Evolutionary conservation across 148 eudicot genomes (phyloP), one percentile per base, ranked within the genome.

Genomic region (Chenopodium quinoa): DNA sequence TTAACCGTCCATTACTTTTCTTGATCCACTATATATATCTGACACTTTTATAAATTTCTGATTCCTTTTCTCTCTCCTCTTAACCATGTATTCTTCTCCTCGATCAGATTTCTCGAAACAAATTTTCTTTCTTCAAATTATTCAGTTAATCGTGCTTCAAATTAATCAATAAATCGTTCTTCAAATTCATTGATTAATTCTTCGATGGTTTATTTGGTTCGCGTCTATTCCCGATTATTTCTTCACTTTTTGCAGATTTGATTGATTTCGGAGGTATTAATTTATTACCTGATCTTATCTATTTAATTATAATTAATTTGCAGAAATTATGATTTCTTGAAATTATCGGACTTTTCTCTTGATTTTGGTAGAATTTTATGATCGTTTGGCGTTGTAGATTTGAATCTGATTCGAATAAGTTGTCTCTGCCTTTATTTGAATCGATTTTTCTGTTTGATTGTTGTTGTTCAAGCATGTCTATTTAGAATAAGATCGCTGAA

Each of bases 281-380:
- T 3, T 27, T 67, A 27, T 29, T 56, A 17, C 52, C 16, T 78
- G 31, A 78, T 60, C n/a, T 78, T 66, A n/a, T 69, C 34, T 0
- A 37, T 5, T 4, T 6, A 37, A 37, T 37, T 37, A 37, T 5
- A 5, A 37, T 37, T 37, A 4, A 37, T 37, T 37, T 37, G 40
- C 40, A 37, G 40, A 37, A 37, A 37, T 37, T 37, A 37, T 54
- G 23, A 69, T 54, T 48, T 4, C 4, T 56, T 25, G 29, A 17
- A 0, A 16, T 17, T 31, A 5, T 79, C 20, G 2, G 20, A 20
- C 20, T 22, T 82, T 82, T 37, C 2, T 81, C 46, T 75, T 80
- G 79, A 77, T 78, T 87, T 54, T 27, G 71, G 16, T 63, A 78
- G 80, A 64, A n/a, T 44, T 69, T 75, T 60, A 16, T 48, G 77